A percentile compares a stretch with the other conserved stretches of the same genome.
These are phyloP conservation scores for Tolypocladium amazonense DNA, from an alignment of 2,329 filamentous ascomycete species.

Conservation along the genomic window DNA sequence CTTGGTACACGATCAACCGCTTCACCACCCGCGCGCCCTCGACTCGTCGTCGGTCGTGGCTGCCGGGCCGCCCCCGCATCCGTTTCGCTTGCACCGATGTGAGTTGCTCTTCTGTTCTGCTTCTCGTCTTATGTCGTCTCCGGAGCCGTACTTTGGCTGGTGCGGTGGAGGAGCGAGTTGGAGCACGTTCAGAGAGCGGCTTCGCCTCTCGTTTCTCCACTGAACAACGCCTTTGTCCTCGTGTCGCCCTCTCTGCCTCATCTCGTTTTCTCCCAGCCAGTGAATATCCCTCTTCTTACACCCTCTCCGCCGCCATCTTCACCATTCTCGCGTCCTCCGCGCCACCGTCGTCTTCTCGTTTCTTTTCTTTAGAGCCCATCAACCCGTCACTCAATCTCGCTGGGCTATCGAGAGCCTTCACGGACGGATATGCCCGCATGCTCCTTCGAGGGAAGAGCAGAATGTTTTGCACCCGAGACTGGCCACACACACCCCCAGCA, in stretches of 20 bases:
- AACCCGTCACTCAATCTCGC: not conserved
- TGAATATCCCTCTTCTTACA: not conserved
- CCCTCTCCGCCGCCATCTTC: not conserved
- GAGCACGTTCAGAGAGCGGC: not conserved
- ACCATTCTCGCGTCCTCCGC: not conserved
- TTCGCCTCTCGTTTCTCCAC: not conserved
- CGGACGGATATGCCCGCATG: not conserved
- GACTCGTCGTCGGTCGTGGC: slow-evolving; percentile 8
- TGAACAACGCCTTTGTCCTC: not conserved
- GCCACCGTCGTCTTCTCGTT: not conserved
- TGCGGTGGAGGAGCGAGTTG: not conserved
- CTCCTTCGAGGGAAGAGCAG: not conserved
- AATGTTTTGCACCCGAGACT: not conserved
- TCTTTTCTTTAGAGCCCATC: not conserved
- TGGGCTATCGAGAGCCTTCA: not conserved
- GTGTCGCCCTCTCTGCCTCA: not conserved
- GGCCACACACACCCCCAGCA: not conserved
- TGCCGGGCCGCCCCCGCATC: slow-evolving; percentile 20
- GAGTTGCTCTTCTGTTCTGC: slow-evolving; percentile 9
- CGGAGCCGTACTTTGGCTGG: no score
- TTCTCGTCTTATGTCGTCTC: not conserved
- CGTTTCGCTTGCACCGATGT: slow-evolving; percentile 26
- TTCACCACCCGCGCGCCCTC: slow-evolving; percentile 13
- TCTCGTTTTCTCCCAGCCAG: not conserved
- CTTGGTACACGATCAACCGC: slow-evolving; percentile 7